Base-by-base conservation (phyloP, 805 yeast species). In the Barnettozyma salicaria region DNA sequence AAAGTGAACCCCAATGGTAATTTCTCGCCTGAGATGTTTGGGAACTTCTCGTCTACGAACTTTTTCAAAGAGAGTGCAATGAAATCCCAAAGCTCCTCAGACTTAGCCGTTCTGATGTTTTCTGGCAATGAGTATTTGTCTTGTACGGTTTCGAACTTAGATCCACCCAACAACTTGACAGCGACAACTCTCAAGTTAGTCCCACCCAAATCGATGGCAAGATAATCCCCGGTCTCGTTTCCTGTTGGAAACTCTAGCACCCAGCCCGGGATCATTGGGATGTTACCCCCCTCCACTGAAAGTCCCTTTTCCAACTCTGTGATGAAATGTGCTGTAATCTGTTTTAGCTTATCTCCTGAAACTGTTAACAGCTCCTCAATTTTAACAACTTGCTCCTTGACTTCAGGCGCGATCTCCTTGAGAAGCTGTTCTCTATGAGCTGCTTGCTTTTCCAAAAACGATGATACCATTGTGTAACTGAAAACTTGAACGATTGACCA, bases 241-340 rank as follows among this genome's bases (percentile, higher is more conserved):
- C 98, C 98, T 34, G 90, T 80, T 48, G 97, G 97, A 68, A 70
- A 82, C 55, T 83, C 94, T 72, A 88, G 68, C 39, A 90, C 97
- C 97, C 97, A 90, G 44, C 94, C 85, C 32, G 95, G 95, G 58
- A 82, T 88, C 97, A 90, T 90, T 44, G 98, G 97, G 55, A 87
- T 86, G 60, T 80, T 81, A 41, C 92, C 94, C 36, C 92, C 90
- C 40, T 70, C 61, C 56, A 73, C 70, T 42, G 80, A 70, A 49
- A 83, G 71, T 43, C 97, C 97, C 61, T 83, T 83, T 46, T 78
- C 76, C 52, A 90, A 75, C 64, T 90, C 97, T 19, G 59, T 41
- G 37, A 81, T 73, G 62, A 90, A 90, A 56, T 81, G 95, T 32
- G 73, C 71, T 34, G 86, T 77, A 61, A 90, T 78, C 41, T 68